phyloP scores from a whole-genome alignment of 2,329 filamentous ascomycete species.

The Trichoderma oligosporum region DNA sequence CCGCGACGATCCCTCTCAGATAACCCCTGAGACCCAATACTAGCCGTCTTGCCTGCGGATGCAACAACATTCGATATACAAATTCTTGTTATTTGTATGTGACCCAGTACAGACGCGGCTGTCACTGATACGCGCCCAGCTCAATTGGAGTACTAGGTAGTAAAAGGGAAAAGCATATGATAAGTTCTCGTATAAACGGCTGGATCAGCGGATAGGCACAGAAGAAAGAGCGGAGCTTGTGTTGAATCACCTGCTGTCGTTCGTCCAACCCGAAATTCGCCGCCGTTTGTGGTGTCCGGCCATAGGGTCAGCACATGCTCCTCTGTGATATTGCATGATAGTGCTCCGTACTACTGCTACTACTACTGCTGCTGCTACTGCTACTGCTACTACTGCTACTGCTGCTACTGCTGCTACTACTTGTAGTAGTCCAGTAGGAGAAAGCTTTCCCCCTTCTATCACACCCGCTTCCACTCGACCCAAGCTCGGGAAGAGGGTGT shows the following conservation, averaged over 20 bases:
- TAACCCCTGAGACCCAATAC: constrained; percentile 9
- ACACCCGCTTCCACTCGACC: constrained; percentile 2
- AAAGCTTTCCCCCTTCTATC: not conserved
- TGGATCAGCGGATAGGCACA: constrained; percentile 1
- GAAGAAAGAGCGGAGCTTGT: constrained; percentile 2
- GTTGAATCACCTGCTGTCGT: not conserved
- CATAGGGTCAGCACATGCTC: not conserved
- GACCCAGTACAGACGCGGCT: constrained; percentile 11
- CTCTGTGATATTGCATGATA: not conserved
- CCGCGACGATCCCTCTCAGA: constrained; percentile 17
- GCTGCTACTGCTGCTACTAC: not conserved
- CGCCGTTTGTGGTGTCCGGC: constrained; percentile 5
- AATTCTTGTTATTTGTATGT: no score
- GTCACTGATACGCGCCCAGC: constrained; percentile 13
- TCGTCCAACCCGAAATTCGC: not conserved
- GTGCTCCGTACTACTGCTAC: no score
- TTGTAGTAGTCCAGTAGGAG: not conserved
- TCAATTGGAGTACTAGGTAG: no score
- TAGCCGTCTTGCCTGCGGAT: constrained; percentile 5
- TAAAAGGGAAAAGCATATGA: constrained; percentile 7
- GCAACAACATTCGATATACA: not conserved
- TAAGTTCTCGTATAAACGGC: constrained; percentile 10
- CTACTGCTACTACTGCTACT: not conserved
- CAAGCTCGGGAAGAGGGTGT: not conserved
- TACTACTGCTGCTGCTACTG: not conserved